A percentile compares a stretch with the other conserved stretches of the same genome.
Conservation (phyloP, 2,329 filamentous ascomycete species). For the Aureobasidium namibiae region DNA sequence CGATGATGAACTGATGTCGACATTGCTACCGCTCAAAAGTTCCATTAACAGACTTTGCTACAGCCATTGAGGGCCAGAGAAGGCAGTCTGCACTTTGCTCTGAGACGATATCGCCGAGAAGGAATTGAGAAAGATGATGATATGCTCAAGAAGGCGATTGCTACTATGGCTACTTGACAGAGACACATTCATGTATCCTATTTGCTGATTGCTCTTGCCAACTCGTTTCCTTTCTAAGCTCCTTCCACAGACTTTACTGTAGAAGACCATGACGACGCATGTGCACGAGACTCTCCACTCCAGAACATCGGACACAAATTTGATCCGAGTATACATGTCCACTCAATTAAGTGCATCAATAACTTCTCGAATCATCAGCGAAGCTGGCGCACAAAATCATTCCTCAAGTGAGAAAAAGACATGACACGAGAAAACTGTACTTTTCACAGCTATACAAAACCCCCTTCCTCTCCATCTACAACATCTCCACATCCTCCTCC, state of each 20-base stretch:
- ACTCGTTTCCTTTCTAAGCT: not conserved
- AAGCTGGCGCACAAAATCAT: no score
- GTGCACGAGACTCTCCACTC: not conserved
- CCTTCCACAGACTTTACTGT: not conserved
- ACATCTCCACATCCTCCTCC: slow-evolving; percentile 18
- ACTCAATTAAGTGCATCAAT: not conserved
- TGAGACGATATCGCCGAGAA: not conserved
- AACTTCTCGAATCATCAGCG: not conserved
- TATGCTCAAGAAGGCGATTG: not conserved
- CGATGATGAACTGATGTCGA: no score
- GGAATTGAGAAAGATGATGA: not conserved
- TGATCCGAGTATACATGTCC: no score
- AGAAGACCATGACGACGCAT: not conserved
- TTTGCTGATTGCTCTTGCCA: not conserved
- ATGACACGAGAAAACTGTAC: not conserved
- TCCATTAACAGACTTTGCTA: no score
- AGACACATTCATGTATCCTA: not conserved
- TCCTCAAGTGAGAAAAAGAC: not conserved
- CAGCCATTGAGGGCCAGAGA: not conserved
- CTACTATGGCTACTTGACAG: not conserved
- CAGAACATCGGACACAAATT: not conserved
- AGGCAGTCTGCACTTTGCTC: not conserved
- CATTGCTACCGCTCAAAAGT: not conserved
- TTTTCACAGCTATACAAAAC: not conserved
- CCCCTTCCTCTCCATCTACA: not conserved